These are phyloP conservation scores for Lavandula angustifolia DNA, from an alignment of 257 asterid species.

Conservation along the genomic window DNA sequence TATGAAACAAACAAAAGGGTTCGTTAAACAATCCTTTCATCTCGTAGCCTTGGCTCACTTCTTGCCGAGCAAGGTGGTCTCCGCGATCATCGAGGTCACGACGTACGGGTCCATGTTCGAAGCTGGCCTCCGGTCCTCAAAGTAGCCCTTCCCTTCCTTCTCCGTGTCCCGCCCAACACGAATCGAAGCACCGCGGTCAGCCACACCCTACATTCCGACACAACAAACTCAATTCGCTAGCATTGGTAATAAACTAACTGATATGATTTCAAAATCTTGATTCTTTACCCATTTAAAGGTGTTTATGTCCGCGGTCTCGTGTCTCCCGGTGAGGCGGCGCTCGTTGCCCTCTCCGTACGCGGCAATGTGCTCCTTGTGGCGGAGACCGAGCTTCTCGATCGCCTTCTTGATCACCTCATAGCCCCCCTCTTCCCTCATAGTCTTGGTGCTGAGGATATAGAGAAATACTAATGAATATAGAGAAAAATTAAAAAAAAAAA, in stretches of 20 bases:
- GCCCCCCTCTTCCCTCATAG: constrained; percentile 82
- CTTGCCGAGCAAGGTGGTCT: constrained; percentile 71
- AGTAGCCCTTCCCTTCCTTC: constrained; percentile 83
- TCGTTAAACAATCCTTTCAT: neutral
- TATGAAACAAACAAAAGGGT: neutral
- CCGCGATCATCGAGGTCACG: constrained; percentile 86
- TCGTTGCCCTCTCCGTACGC: constrained; percentile 90
- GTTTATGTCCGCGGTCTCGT: constrained; percentile 75
- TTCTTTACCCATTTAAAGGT: constrained; percentile 69
- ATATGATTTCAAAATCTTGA: no score
- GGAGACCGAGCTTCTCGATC: constrained; percentile 62
- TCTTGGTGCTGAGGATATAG: constrained; percentile 51
- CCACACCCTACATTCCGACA: constrained; percentile 61
- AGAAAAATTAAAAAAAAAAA: neutral
- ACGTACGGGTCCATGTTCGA: constrained; percentile 88
- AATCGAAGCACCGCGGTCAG: constrained; percentile 81
- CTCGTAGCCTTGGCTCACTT: constrained; percentile 30
- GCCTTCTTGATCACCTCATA: constrained; percentile 74
- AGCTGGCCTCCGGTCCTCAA: constrained; percentile 89
- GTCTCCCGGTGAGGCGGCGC: constrained; percentile 84
- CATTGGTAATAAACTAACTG: no score
- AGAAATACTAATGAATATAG: neutral
- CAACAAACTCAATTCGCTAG: no score
- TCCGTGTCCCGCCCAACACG: constrained; percentile 92
- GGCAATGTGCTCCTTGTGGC: constrained; percentile 87